Evolutionary conservation across 2,329 filamentous ascomycete genomes (phyloP).

Genomic region (Alternaria panax): DNA sequence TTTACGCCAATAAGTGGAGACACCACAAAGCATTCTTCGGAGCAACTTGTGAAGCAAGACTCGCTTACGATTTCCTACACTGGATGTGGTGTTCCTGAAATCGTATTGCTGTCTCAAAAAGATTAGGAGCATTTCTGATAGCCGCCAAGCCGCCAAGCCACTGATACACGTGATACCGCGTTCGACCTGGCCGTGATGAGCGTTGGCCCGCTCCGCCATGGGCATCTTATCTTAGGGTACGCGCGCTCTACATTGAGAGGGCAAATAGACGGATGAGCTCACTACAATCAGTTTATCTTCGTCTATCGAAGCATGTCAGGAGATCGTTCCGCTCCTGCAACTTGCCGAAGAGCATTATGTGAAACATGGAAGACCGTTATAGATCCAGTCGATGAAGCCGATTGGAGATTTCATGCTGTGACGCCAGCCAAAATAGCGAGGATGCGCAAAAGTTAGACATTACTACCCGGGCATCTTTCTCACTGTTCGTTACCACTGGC

Average conservation of each 20-base stretch:
- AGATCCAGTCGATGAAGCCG: conserved; percentile 53
- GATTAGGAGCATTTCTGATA: not conserved
- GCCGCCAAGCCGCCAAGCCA: not conserved
- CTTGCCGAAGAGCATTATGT: conserved; percentile 47
- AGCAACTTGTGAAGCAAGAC: not conserved
- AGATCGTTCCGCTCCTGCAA: conserved; percentile 43
- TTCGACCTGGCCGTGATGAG: too few species aligned
- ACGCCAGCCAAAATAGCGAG: conserved; percentile 36
- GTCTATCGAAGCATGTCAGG: conserved; percentile 44
- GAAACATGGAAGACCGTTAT: conserved; percentile 45
- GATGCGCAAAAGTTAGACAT: conserved; percentile 46
- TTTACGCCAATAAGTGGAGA: not conserved
- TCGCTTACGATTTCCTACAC: not conserved
- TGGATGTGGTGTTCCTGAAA: not conserved
- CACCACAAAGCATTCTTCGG: not conserved
- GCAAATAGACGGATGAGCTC: too few species aligned
- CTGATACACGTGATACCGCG: not conserved
- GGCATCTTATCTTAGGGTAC: too few species aligned
- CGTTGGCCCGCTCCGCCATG: too few species aligned
- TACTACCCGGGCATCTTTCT: too few species aligned
- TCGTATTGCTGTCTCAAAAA: not conserved
- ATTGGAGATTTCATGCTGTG: conserved; percentile 54
- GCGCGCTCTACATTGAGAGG: too few species aligned
- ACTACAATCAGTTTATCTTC: too few species aligned
- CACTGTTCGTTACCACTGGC: too few species aligned